Base-by-base conservation (phyloP, 202 grass and related monocot genomes). In the Hordeum pubiflorum region DNA sequence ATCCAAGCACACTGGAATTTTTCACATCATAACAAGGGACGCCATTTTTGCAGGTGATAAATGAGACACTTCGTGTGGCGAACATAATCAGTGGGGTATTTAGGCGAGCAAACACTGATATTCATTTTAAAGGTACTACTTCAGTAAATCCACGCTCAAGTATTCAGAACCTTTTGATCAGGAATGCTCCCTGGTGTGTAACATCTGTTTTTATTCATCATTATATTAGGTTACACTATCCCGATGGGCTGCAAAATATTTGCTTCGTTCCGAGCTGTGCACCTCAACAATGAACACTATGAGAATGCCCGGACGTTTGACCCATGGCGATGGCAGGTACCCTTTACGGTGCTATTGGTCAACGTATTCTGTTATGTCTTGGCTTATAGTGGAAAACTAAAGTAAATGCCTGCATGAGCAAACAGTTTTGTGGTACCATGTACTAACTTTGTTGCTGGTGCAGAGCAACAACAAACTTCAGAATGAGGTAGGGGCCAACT, bases 181-280 rank as follows among this genome's bases (percentile, higher is more conserved):
- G 55, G 10, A 36, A 72, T 23, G 11, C 15, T 71, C 5, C 14
- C 60, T 83, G 20, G 8, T 64, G 13, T 44, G 3, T 63, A 62
- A n/a, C 11, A 38, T 82, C 71, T 50, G 31, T 2, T 58, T 79
- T 39, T 79, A 17, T 84, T 71, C 15, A 31, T 72, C 29, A 29
- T 41, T 54, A 27, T 52, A 18, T 52, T 59, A 99, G 97, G 74
- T 3, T 91, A 97, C 68, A 90, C 82, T 1, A 99, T 99, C 87
- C 97, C 97, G 2, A 99, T 97, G 81, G 97, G 97, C 9, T 97
- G 91, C 83, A 99, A 97, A 54, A 87, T 97, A 64, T 99, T 99
- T 69, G 89, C 89, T 54, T 99, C 97, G 33, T 93, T 99, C 85
- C 87, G 97, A 67, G 92, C 92, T 13, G 97, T 99, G 64, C 97